Evolutionary conservation across 805 yeast species (phyloP), one percentile per base, ranked within the genome.

Genomic region (Nakazawaea pomicola): DNA sequence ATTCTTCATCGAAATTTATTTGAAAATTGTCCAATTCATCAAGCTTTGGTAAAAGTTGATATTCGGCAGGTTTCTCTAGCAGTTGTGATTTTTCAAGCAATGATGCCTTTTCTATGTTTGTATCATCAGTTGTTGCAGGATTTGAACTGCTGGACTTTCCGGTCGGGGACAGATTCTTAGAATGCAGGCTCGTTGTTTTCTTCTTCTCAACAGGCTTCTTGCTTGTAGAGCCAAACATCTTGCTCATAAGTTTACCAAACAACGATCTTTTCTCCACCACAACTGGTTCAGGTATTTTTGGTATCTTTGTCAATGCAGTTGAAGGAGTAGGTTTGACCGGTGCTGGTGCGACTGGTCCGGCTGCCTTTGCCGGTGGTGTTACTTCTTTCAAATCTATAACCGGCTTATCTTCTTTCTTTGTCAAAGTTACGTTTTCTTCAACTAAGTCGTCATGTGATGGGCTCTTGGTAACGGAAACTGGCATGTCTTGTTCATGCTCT

Each of bases 1-100:
- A 31, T 24, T 29, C 36, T 33, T 25, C 15, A 24, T 48, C 52
- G 17, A 42, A 37, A 15, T 44, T 41, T 5, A 44, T 47, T 19
- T 40, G 41, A 14, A 40, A 40, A 29, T 47, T n/a, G 11, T 29
- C 33, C 10, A 25, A 10, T 15, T 35, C 25, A 5, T 11, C 31
- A 14, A 28, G 12, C 12, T 28, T 8, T 12, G 30, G 30, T 28
- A 28, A 28, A n/a, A 28, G n/a, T n/a, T n/a, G n/a, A n/a, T n/a
- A n/a, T n/a, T n/a, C n/a, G n/a, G n/a, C n/a, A n/a, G n/a, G n/a
- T n/a, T n/a, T n/a, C n/a, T n/a, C n/a, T n/a, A n/a, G n/a, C n/a
- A 10, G 15, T 12, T 27, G 6, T 10, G 10, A 8, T n/a, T 6
- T n/a, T 27, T 27, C 6, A 12, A 10, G 10, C 6, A 27, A 10